A percentile compares a stretch with the other conserved stretches of the same genome.
phyloP scores from a whole-genome alignment of 768 basidiomycete species.

The Naematelia encephala region DNA sequence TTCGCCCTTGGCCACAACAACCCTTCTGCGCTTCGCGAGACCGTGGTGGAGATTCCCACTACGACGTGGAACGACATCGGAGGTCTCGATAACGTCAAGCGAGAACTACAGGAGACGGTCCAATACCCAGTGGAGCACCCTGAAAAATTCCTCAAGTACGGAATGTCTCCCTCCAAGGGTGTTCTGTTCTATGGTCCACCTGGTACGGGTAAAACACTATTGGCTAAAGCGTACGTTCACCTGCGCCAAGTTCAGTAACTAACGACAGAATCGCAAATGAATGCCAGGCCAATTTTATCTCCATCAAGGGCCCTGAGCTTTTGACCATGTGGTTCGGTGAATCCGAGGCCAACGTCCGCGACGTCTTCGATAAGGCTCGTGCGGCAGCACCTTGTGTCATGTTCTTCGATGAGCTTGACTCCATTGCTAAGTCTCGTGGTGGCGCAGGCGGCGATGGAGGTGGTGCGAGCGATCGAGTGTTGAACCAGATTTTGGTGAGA shows the following conservation, averaged over 20 bases:
- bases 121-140: conserved; percentile 99
- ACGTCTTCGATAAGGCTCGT: conserved; percentile 99
- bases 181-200: conserved; percentile 99
- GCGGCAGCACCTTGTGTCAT: conserved; percentile 99
- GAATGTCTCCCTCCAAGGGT: conserved; percentile 99
- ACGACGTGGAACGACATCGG: conserved; percentile 99
- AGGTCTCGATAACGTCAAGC: conserved; percentile 99
- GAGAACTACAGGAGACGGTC: conserved; percentile 97
- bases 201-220: conserved; percentile 98
- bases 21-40: conserved; percentile 97
- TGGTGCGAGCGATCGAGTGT: conserved; percentile 94
- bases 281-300: conserved; percentile 99
- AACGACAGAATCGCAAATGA: conserved; percentile 77
- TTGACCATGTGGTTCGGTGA: conserved; percentile 99
- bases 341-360: conserved; percentile 98
- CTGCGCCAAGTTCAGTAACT: not conserved
- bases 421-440: conserved; percentile 96
- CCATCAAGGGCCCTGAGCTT: conserved; percentile 97
- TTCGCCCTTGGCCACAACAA: conserved; percentile 97
- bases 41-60: conserved; percentile 97
- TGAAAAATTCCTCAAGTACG: conserved; percentile 99
- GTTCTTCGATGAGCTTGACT: conserved; percentile 99
- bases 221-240: conserved; percentile 73
- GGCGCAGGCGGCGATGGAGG: conserved; percentile 73
- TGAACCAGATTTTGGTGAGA: conserved; percentile 60